Conservation (phyloP, 257 asterid genomes). For the Jacaranda mimosifolia region DNA sequence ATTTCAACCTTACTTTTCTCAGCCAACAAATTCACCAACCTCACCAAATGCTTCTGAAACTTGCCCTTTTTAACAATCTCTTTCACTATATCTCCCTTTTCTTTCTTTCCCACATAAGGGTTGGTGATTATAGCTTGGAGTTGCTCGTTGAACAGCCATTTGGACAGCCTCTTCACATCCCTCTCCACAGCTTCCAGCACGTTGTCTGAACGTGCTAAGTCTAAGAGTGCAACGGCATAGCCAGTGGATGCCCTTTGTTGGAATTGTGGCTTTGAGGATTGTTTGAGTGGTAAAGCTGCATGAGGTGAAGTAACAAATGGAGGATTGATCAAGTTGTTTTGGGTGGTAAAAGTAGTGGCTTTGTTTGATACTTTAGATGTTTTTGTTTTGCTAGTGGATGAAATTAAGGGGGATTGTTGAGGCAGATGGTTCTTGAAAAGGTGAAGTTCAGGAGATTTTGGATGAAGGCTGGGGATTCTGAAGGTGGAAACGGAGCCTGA, state of each 20-base stretch:
- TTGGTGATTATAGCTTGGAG: constrained; percentile 19
- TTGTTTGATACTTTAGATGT: constrained; percentile 33
- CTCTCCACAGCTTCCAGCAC: constrained; percentile 42
- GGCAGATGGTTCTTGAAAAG: constrained; percentile 38
- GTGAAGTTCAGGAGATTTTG: constrained; percentile 36
- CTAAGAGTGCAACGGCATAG: constrained; percentile 70
- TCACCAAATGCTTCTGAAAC: constrained; percentile 55
- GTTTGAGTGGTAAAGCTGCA: constrained; percentile 34
- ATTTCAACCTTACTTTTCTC: constrained; percentile 46
- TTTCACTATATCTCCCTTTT: constrained; percentile 44
- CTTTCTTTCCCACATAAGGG: constrained; percentile 40
- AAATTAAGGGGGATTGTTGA: constrained; percentile 13
- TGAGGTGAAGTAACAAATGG: constrained; percentile 21
- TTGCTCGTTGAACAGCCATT: constrained; percentile 42
- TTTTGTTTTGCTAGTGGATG: constrained; percentile 31
- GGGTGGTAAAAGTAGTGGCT: constrained; percentile 28
- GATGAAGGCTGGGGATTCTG: constrained; percentile 42
- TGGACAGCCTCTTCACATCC: constrained; percentile 53
- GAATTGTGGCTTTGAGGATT: constrained; percentile 12
- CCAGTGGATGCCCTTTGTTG: constrained; percentile 55
- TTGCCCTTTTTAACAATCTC: constrained; percentile 50
- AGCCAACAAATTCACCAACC: constrained; percentile 49
- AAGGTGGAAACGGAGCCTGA: constrained; percentile 50
- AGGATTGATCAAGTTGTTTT: constrained; percentile 26
- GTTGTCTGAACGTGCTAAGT: constrained; percentile 44